Evolutionary conservation across 352 stramenopile genomes (phyloP), one percentile per base, ranked within the genome.

Genomic region (Globisporangium okanoganense): DNA sequence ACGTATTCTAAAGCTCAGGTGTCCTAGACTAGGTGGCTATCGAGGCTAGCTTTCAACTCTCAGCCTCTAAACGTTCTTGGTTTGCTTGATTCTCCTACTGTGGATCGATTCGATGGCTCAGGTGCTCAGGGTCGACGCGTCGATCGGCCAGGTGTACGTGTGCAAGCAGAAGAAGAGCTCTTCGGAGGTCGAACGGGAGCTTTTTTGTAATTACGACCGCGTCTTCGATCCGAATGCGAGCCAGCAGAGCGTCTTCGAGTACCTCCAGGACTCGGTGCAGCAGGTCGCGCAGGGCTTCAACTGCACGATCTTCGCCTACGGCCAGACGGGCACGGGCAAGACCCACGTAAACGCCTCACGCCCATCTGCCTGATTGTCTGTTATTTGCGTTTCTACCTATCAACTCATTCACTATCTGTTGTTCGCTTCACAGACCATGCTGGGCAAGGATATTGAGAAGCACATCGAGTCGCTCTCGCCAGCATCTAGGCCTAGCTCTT

Each of bases 271-370:
- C 33, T 73, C 76, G 3, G 79, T 96, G 33, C 76, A 88, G 45
- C 79, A 91, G 57, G 78, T 97, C 7, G 76, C 90, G 2, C 79
- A 94, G 64, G 88, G 88, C 33, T 92, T 91, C 69, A 96, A 97
- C 75, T 94, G 85, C 69, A 97, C 85, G 13, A 92, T 97, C 40
- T 96, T 97, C 67, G 88, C 90, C 2, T 97, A n/a, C n/a, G n/a
- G n/a, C n/a, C n/a, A n/a, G n/a, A n/a, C n/a, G n/a, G n/a, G n/a
- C n/a, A n/a, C n/a, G 6, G 88, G 90, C 47, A 97, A 97, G 71
- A 97, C 90, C 5, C 84, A 36, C 12, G 31, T 36, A 36, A 36
- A 8, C 31, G 31, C 31, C 31, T n/a, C 7, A 36, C 31, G 31
- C 31, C 7, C 31, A 36, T 36, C 7, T 36, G 7, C 7, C 31